phyloP scores from a whole-genome alignment of 2,329 filamentous ascomycete species.

The Trichothecium sympodiale region DNA sequence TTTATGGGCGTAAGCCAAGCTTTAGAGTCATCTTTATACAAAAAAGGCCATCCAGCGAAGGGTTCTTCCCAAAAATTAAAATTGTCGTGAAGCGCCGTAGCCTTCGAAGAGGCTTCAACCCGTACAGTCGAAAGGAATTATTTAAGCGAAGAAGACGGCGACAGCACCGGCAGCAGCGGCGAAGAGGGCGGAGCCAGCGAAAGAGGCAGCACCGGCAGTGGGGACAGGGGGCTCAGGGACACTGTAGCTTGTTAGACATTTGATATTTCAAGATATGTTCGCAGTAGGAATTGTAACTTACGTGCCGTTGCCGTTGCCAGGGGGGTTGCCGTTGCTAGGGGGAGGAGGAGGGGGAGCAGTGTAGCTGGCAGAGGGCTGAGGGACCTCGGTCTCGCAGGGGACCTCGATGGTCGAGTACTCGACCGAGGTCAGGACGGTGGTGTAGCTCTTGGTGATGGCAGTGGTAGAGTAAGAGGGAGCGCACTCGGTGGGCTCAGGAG shows the following conservation, averaged over 20 bases:
- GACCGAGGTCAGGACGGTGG: conserved; percentile 43
- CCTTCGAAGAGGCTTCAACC: not conserved
- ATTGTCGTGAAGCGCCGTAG: too few relatives aligned
- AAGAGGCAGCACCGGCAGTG: conserved; percentile 40
- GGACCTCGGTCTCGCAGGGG: conserved; percentile 15
- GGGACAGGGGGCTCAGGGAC: conserved; percentile 23
- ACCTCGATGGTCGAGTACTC: conserved; percentile 38
- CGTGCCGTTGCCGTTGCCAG: conserved; percentile 22
- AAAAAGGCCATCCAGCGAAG: too few relatives aligned
- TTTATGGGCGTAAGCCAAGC: too few relatives aligned
- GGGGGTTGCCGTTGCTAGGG: conserved; percentile 27
- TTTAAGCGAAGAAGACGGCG: conserved; percentile 45
- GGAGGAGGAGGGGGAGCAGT: conserved; percentile 14
- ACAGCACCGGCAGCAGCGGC: conserved; percentile 43
- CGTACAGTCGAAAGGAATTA: conserved; percentile 5
- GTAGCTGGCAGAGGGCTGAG: conserved; percentile 6
- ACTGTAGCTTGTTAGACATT: conserved; percentile 3
- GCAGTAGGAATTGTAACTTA: conserved; percentile 10
- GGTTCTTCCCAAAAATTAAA: too few relatives aligned
- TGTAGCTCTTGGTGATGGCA: conserved; percentile 44
- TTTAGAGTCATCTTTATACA: too few relatives aligned
- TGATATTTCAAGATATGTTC: conserved; percentile 8
- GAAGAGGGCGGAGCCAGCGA: conserved; percentile 41
- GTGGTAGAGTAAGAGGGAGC: conserved; percentile 30
- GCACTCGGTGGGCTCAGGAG: conserved; percentile 10